Percentiles rank a stretch among this genome's conserved stretches.
These are phyloP conservation scores for Thermomyces lanuginosus DNA, from an alignment of 2,329 filamentous ascomycete genomes.

Conservation along the genomic window DNA sequence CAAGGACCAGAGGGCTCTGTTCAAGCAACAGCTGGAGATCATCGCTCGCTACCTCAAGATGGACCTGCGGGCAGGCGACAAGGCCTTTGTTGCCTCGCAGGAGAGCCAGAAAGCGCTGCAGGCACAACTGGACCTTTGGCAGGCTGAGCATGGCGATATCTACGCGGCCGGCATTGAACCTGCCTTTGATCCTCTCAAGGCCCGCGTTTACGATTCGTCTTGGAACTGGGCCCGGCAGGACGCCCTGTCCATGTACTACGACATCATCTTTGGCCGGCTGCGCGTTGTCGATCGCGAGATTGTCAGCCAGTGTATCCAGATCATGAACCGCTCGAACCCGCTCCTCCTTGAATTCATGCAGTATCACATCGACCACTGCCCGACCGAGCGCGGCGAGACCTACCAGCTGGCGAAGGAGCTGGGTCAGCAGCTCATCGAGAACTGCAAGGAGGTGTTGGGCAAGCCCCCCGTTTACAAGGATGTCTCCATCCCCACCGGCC, in stretches of 20 bases:
- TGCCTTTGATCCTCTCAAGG: slow-evolving; percentile 83
- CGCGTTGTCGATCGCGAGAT: slow-evolving; percentile 92
- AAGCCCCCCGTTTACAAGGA: slow-evolving; percentile 88
- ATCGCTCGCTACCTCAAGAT: slow-evolving; percentile 93
- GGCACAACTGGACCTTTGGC: slow-evolving; percentile 87
- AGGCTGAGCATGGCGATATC: slow-evolving; percentile 85
- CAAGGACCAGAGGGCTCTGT: slow-evolving; percentile 86
- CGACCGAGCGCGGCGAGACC: slow-evolving; percentile 88
- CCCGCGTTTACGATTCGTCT: slow-evolving; percentile 89
- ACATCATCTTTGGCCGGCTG: slow-evolving; percentile 92
- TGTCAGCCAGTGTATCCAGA: slow-evolving; percentile 92
- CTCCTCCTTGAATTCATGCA: slow-evolving; percentile 97
- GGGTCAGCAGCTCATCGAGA: slow-evolving; percentile 83
- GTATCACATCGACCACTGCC: slow-evolving; percentile 98
- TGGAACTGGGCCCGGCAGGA: slow-evolving; percentile 99
- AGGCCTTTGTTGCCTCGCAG: slow-evolving; percentile 70
- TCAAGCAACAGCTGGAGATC: slow-evolving; percentile 96
- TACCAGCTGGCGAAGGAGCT: slow-evolving; percentile 96
- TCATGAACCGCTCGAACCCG: slow-evolving; percentile 98
- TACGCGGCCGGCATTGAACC: slow-evolving; percentile 91
- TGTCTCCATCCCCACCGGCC: slow-evolving; percentile 78
- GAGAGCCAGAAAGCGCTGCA: slow-evolving; percentile 78
- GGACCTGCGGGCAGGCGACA: slow-evolving; percentile 91
- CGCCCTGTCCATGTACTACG: slow-evolving; percentile 95
- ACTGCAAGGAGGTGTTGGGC: slow-evolving; percentile 83